A percentile compares a stretch with the other conserved stretches of the same genome.
These are phyloP conservation scores for Phytophthora uliginosa DNA, from an alignment of 352 stramenopile species.

Conservation along the genomic window DNA sequence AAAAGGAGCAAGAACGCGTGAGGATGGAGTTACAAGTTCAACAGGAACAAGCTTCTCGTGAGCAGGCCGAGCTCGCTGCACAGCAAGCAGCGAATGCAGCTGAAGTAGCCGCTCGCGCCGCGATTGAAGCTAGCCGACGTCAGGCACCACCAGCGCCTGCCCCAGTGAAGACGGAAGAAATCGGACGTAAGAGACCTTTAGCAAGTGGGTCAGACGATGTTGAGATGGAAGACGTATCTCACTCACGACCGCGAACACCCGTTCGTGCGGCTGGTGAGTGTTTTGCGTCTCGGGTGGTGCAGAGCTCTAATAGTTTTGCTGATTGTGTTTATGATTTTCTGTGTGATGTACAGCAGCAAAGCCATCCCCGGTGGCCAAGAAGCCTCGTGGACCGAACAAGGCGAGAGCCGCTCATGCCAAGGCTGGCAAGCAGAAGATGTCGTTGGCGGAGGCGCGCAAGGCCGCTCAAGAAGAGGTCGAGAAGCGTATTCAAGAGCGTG, in stretches of 20 bases:
- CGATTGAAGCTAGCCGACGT: constrained; percentile 68
- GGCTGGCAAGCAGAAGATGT: constrained; percentile 55
- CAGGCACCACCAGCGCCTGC: constrained; percentile 45
- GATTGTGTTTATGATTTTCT: constrained; percentile 31
- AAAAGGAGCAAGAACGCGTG: constrained; percentile 62
- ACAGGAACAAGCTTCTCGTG: constrained; percentile 62
- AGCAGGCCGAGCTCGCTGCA: constrained; percentile 72
- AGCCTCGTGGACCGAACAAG: constrained; percentile 58
- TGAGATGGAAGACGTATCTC: constrained; percentile 69
- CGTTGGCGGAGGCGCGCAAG: constrained; percentile 68
- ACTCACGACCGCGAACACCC: constrained; percentile 33
- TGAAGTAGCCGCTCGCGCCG: constrained; percentile 73
- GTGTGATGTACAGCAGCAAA: constrained; percentile 38
- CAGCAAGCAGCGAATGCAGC: constrained; percentile 71
- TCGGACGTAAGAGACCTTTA: constrained; percentile 55
- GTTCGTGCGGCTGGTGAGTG: constrained; percentile 48
- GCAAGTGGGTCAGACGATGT: constrained; percentile 47
- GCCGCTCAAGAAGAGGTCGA: constrained; percentile 83
- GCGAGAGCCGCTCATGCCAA: constrained; percentile 12
- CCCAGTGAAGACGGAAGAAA: constrained; percentile 35
- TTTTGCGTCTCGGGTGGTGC: constrained; percentile 13
- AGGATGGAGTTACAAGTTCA: constrained; percentile 56
- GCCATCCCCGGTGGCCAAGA: constrained; percentile 58
- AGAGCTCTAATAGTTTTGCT: constrained; percentile 29
- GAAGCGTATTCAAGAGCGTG: constrained; percentile 71